Evolutionary conservation across 2,329 filamentous ascomycete genomes (phyloP), one percentile per base, ranked within the genome.

Genomic region (Colletotrichum tamarilloi): DNA sequence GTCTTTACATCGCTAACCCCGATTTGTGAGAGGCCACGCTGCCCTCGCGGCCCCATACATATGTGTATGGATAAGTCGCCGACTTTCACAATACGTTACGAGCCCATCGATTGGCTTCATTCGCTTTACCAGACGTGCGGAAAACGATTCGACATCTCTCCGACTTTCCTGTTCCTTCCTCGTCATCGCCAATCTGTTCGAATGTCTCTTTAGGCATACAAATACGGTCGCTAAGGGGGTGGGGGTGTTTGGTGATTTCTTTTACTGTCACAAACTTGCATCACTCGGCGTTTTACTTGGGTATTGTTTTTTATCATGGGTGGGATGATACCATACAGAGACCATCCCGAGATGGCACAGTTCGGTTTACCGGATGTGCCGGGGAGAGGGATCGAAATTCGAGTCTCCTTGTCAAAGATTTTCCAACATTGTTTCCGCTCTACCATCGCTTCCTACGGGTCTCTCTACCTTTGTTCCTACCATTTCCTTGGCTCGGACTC

Each of bases 1-100:
- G 94, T 75, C 87, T 97, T 72, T 97, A 94, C 82, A 95, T 97
- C 79, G 94, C 94, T 77, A 97, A 97, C 82, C 94, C 94, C 22
- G 94, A 97, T 82, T 89, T 83, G 86, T 74, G 32, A 42, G 52
- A 49, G 24, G 42, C 42, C 42, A 49, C 42, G 42, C 42, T 49
- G 42, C 19, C 42, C 42, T n/a, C 42, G 19, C 19, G 19, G 16
- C 42, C 19, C 42, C 19, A 11, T n/a, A 49, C 42, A 49, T 9
- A 49, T 3, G 5, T 42, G 38, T 42, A 42, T 7, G 19, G 42
- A n/a, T 19, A 19, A 49, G 42, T 7, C 42, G 42, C 42, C 42
- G 42, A 49, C 42, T n/a, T 49, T 49, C 42, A 8, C 42, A 49
- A n/a, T 49, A 49, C 42, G 42, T 49, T 49, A 49, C 42, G 42